Base-by-base conservation (phyloP, 2,329 filamentous ascomycete genomes). In the Sordariomycetes sp. region DNA sequence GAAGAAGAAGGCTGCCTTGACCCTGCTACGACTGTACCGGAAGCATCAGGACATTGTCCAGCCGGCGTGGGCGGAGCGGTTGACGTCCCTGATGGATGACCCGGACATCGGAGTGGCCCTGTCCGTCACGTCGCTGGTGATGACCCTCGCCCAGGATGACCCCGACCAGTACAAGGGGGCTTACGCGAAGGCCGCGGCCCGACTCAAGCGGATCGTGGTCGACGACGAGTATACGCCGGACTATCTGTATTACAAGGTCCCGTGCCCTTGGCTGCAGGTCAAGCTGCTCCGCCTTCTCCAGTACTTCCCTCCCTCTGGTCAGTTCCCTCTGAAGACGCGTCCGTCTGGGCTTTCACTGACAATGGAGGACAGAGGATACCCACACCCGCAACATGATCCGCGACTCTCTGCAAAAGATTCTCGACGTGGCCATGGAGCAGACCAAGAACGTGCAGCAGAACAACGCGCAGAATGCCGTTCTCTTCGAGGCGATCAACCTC, bases 401-500 rank as follows among this genome's bases (percentile, higher is more conserved):
- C 53, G 88, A 96, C 67, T 92, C 91, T 1, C 73, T 99, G 53
- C 89, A 95, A 68, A 90, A 87, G 69, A 95, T 97, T 52, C 78
- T 99, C 68, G 90, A 96, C 65, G 77, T 89, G 42, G 92, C 94
- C 1, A 85, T 95, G 76, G 92, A 97, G 67, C 85, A 89, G 67
- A 94, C 90, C 56, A 99, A 97, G 74, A 99, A 99, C 65, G 94
- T 99, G 17, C 94, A 99, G 71, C 94, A 99, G 68, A 99, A 99
- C 71, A 99, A 99, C 68, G 94, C 94, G 0, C 94, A 97, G 67
- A 99, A 99, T 66, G 94, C 94, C 0, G 90, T 99, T 15, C 78
- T 99, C 1, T 99, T 99, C 66, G 94, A 99, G 75, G 95, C 94
- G 25, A 99, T 99, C 70, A 96, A 99, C 68, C 82, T 99, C 52